Evolutionary conservation across 148 eudicot genomes (phyloP).

Genomic region (Dysphania ambrosioides): DNA sequence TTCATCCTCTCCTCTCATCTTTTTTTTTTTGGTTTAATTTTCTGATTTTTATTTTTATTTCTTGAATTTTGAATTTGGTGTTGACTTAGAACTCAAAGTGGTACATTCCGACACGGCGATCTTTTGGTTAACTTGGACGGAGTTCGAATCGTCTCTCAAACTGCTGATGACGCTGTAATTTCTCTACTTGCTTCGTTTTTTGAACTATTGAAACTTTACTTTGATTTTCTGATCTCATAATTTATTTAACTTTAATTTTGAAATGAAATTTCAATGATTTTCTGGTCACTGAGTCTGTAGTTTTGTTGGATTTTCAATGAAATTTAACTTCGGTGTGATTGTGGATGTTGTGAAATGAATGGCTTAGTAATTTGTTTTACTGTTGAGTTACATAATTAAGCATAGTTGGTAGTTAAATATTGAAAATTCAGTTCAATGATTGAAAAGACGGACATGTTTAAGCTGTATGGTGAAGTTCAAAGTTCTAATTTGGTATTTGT

Average conservation of each 20-base stretch:
- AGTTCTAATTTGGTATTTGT: no score
- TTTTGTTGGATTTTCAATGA: no score
- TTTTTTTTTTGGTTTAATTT: background rate
- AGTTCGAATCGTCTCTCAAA: conserved; percentile 71
- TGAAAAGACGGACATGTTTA: no score
- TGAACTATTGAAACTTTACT: background rate
- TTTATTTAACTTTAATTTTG: no score
- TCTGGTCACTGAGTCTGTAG: no score
- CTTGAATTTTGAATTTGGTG: background rate
- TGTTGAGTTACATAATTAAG: background rate
- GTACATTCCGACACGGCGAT: conserved; percentile 92
- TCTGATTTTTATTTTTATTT: no score
- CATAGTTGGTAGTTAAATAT: no score
- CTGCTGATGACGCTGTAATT: conserved; percentile 52
- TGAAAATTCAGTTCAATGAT: no score
- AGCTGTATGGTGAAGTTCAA: no score
- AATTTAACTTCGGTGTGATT: background rate
- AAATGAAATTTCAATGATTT: no score
- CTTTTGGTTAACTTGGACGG: conserved; percentile 77
- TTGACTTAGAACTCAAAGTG: conserved; percentile 77
- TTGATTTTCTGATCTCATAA: conserved; percentile 10
- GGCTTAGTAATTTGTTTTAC: background rate
- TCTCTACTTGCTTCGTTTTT: background rate
- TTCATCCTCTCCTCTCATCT: no score
- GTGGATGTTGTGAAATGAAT: background rate